These are phyloP conservation scores for Linnemannia exigua DNA, from an alignment of 192 early-diverging fungal species.

Conservation along the genomic window DNA sequence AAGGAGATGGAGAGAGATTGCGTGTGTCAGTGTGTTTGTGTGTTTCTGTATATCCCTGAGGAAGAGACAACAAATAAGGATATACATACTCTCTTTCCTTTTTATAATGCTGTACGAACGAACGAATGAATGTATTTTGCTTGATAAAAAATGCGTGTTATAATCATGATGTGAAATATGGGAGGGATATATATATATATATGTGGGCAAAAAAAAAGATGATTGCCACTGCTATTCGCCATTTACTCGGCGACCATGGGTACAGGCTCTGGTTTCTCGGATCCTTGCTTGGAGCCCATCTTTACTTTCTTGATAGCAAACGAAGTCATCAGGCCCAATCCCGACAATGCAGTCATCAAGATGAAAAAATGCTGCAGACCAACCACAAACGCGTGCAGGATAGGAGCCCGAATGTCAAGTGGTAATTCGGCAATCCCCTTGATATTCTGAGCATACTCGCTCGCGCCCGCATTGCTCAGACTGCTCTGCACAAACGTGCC, in stretches of 20 bases:
- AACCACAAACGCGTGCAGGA: slow-evolving; percentile 68
- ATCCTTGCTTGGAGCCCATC: slow-evolving; percentile 29
- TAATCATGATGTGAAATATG: too few relatives aligned
- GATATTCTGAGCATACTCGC: slow-evolving; percentile 50
- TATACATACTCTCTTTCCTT: too few relatives aligned
- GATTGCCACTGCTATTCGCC: neutral
- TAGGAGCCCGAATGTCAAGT: slow-evolving; percentile 38
- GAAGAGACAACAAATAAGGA: too few relatives aligned
- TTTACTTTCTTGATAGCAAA: slow-evolving; percentile 61
- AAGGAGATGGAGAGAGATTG: too few relatives aligned
- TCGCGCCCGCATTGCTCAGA: slow-evolving; percentile 30
- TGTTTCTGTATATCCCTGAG: too few relatives aligned
- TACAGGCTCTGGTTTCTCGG: neutral
- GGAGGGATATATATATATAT: neutral
- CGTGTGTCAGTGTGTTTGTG: too few relatives aligned
- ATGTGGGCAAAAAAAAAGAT: neutral
- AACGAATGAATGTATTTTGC: too few relatives aligned
- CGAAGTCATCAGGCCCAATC: slow-evolving; percentile 59
- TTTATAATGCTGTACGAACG: too few relatives aligned
- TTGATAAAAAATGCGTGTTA: too few relatives aligned
- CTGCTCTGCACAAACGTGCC: slow-evolving; percentile 65
- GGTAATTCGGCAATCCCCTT: slow-evolving; percentile 43
- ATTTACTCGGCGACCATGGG: slow-evolving; percentile 35
- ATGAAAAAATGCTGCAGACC: slow-evolving; percentile 69
- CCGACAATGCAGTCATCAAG: slow-evolving; percentile 64